Evolutionary conservation across 1,284 basidiomycete species (phyloP).

Genomic region (Pisolithus thermaeus): DNA sequence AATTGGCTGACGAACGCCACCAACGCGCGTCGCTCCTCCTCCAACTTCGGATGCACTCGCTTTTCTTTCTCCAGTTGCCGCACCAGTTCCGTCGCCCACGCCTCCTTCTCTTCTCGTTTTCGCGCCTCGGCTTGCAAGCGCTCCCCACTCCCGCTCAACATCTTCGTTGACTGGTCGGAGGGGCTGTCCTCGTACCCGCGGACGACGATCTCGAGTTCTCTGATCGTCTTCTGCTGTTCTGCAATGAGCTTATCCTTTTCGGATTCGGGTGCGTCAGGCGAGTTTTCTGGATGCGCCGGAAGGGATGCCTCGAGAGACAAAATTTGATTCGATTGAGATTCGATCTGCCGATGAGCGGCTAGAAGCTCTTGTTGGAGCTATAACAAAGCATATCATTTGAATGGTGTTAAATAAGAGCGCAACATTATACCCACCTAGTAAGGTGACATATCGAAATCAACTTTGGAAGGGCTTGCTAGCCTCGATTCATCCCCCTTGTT

Average conservation of each 20-base stretch:
- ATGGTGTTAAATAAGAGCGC: neutral
- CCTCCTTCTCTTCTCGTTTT: constrained; percentile 59
- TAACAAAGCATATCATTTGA: neutral
- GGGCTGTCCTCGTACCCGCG: constrained; percentile 65
- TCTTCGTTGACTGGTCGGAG: constrained; percentile 70
- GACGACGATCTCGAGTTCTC: constrained; percentile 67
- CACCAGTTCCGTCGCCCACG: constrained; percentile 66
- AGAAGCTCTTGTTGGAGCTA: constrained; percentile 85
- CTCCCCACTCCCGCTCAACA: constrained; percentile 72
- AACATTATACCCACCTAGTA: constrained; percentile 53
- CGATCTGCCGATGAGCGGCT: constrained; percentile 63
- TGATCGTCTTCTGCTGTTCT: constrained; percentile 63
- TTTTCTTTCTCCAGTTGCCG: constrained; percentile 71
- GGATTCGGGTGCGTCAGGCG: constrained; percentile 51
- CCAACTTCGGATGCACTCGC: constrained; percentile 56
- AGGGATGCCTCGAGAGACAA: constrained; percentile 72
- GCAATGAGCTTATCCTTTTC: constrained; percentile 68
- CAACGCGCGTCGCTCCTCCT: constrained; percentile 69
- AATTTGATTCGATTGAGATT: constrained; percentile 76
- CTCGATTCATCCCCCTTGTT: constrained; percentile 60
- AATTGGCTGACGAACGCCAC: constrained; percentile 74
- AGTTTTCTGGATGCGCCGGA: constrained; percentile 54
- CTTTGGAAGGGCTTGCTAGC: constrained; percentile 73
- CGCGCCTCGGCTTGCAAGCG: constrained; percentile 58
- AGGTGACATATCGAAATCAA: constrained; percentile 81